Conservation (phyloP, 306 rosid species). For the Malus domestica region DNA sequence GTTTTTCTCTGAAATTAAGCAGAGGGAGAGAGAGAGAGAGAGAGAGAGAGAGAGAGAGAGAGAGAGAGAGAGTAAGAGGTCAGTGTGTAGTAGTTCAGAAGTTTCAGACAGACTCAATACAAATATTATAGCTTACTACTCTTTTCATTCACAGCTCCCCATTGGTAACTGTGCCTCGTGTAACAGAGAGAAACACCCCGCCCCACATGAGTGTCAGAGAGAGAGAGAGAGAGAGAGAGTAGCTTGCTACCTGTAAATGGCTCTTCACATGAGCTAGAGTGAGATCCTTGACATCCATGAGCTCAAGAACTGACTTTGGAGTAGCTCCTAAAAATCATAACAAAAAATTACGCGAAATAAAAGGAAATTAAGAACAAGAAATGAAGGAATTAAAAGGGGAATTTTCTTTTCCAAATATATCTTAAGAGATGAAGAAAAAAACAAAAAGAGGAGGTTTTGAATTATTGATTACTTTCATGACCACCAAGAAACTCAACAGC, state of each 20-base stretch:
- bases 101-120: constrained; percentile 7
- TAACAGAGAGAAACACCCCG: constrained; percentile 13
- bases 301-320: constrained; percentile 93
- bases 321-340: constrained; percentile 60
- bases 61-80: constrained; percentile 28
- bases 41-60: neutral
- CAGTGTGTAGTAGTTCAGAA: constrained; percentile 26
- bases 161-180: constrained; percentile 44
- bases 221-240: neutral
- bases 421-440: neutral
- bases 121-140: constrained; percentile 21
- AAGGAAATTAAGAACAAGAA: neutral
- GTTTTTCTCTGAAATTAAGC: constrained; percentile 1
- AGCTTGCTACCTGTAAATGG: constrained; percentile 67
- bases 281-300: constrained; percentile 97
- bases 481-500: constrained; percentile 98
- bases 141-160: constrained; percentile 12
- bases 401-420: neutral
- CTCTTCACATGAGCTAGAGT: constrained; percentile 96
- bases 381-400: neutral
- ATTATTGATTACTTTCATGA: constrained; percentile 61
- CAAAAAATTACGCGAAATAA: neutral
- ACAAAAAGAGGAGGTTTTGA: neutral
- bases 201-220: constrained; percentile 10
- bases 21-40: too few species aligned